Base-by-base conservation (phyloP, 1,284 basidiomycete genomes). In the Porogramme epimiltina region DNA sequence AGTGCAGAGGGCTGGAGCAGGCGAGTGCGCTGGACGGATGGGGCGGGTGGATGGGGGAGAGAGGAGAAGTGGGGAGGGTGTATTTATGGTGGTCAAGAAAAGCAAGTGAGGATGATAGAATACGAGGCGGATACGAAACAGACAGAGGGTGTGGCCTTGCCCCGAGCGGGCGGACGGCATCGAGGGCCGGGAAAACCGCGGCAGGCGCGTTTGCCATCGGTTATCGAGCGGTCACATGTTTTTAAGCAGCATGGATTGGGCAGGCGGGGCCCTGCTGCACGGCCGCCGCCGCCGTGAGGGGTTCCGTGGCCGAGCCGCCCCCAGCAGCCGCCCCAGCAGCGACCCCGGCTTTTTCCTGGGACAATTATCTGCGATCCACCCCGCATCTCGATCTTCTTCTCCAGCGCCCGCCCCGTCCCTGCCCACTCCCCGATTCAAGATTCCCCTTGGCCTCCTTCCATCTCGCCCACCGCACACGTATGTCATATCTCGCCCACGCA, bases 131-230 rank as follows among this genome's bases (percentile, higher is more conserved):
- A n/a, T n/a, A n/a, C n/a, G n/a, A n/a, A n/a, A n/a, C n/a, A n/a
- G n/a, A n/a, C 28, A 40, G 38, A 36, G 22, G 36, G 36, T 24
- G 43, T 44, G 45, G 50, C 52, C 47, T 28, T 11, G 45, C 45
- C 34, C 45, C 47, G 47, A 41, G 19, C 25, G 23, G 19, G 45
- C 52, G 52, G 52, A 42, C 47, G 19, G 28, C 42, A 34, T 41
- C 34, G 52, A 47, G 53, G 42, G 19, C 53, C 53, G 53, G 53
- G 50, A 48, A 46, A 52, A 55, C 49, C 47, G 45, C 56, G 51
- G 45, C 39, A 28, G 18, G 15, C 56, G 36, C 40, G 34, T 31
- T 10, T 18, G 45, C n/a, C n/a, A 51, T 53, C 51, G 45, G 34
- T 13, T 28, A 34, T 37, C 33, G 48, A 11, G 10, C 47, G 40